Evolutionary conservation across 768 basidiomycete genomes (phyloP).

Genomic region (Pisolithus microcarpus): DNA sequence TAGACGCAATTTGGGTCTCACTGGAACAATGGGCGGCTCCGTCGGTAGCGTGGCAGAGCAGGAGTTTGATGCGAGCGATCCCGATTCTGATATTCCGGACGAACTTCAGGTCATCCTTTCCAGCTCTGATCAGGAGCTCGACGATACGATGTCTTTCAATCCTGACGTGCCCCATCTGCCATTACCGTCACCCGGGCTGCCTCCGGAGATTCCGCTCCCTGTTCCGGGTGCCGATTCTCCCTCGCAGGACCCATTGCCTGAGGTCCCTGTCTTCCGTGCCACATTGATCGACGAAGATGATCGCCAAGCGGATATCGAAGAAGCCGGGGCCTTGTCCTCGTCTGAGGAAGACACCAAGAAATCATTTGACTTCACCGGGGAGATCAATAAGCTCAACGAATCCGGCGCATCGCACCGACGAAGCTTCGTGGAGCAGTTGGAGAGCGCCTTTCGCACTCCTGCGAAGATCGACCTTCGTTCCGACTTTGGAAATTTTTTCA

Average conservation of each 20-base stretch:
- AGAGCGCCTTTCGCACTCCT: slow-evolving; percentile 73
- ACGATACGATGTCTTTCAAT: slow-evolving; percentile 35
- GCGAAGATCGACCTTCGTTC: slow-evolving; percentile 56
- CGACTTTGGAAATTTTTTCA: slow-evolving; percentile 33
- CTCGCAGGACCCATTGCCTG: slow-evolving; percentile 9
- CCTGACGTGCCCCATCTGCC: neutral
- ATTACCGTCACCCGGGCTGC: slow-evolving; percentile 35
- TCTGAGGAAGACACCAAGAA: slow-evolving; percentile 68
- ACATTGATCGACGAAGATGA: slow-evolving; percentile 40
- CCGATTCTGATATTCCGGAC: slow-evolving; percentile 75
- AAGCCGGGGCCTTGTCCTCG: slow-evolving; percentile 28
- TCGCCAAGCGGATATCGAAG: slow-evolving; percentile 35
- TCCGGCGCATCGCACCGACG: slow-evolving; percentile 59
- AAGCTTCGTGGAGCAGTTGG: slow-evolving; percentile 79
- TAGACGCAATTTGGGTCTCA: slow-evolving; percentile 52
- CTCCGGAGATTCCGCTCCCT: slow-evolving; percentile 37
- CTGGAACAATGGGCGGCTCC: slow-evolving; percentile 62
- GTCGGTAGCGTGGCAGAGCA: slow-evolving; percentile 40
- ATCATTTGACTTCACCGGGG: slow-evolving; percentile 81
- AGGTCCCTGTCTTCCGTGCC: slow-evolving; percentile 37
- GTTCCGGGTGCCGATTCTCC: slow-evolving; percentile 6
- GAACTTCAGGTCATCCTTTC: slow-evolving; percentile 62
- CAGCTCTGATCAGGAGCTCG: slow-evolving; percentile 31
- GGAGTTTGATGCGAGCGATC: slow-evolving; percentile 50
- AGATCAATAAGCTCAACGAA: slow-evolving; percentile 61